These are phyloP conservation scores for Jacaranda copaia DNA, from an alignment of 257 asterid species.

Conservation along the genomic window DNA sequence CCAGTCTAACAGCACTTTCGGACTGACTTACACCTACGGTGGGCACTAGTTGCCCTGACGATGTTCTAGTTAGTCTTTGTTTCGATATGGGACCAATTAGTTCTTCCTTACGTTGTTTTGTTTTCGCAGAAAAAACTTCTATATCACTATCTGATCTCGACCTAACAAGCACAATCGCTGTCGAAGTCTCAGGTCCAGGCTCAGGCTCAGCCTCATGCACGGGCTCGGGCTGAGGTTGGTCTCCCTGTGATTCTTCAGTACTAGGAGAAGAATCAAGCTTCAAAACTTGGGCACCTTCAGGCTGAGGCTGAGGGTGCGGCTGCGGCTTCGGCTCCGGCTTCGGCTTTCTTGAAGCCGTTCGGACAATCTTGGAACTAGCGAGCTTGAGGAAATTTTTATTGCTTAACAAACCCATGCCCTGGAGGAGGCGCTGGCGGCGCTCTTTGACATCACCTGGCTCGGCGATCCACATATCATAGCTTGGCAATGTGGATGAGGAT, in stretches of 20 bases:
- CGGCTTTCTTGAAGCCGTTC: conserved; percentile 44
- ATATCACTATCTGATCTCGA: conserved; percentile 82
- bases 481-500: conserved; percentile 38
- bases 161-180: conserved; percentile 52
- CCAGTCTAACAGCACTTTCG: conserved; percentile 34
- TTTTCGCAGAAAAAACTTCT: conserved; percentile 42
- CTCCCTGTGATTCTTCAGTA: conserved; percentile 25
- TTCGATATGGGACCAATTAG: conserved; percentile 60
- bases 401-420: conserved; percentile 78
- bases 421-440: conserved; percentile 70
- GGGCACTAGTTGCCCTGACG: conserved; percentile 44
- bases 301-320: not conserved
- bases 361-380: conserved; percentile 48
- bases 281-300: conserved; percentile 23
- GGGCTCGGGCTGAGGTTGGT: conserved; percentile 17
- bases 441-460: conserved; percentile 81
- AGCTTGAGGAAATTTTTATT: conserved; percentile 55
- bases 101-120: conserved; percentile 70
- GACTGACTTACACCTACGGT: conserved; percentile 43
- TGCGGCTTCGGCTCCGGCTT: conserved; percentile 8
- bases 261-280: conserved; percentile 28
- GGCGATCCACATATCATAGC: conserved; percentile 76
- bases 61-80: conserved; percentile 62
- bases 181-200: conserved; percentile 24
- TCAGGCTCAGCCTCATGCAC: not conserved